Evolutionary conservation across 345 rosid genomes (phyloP), one percentile per base, ranked within the genome.

Genomic region (Lepidium aucheri): DNA sequence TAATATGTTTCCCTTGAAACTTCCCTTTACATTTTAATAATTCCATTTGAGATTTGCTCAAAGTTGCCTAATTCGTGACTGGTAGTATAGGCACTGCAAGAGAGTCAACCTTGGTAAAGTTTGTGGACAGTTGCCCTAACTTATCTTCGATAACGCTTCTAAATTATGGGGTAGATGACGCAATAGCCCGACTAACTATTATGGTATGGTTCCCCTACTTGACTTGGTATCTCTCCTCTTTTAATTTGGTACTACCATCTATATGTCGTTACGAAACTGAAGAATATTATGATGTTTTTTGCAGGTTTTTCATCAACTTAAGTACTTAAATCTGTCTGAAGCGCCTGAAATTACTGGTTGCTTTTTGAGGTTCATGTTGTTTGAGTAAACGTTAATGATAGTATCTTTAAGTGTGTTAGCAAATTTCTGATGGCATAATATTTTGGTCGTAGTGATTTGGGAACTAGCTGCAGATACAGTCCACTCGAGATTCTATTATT

Each of bases 291-390:
- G 33, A 49, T 18, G 50, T 40, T 54, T 45, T 36, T 36, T 76
- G 77, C 85, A 89, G 96, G 92, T 92, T 70, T 79, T 85, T 60
- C 82, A 74, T 20, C 85, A 77, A 61, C 85, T 91, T n/a, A 87
- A 81, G 58, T 81, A 85, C 82, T 78, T 85, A 38, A 87, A 88
- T 72, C 83, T 91, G 72, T 86, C 94, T 4, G 65, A 74, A 3
- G 79, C 90, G 3, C 77, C 76, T 70, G 80, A 77, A 12, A 80
- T 91, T 46, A 84, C 79, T 12, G 96, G 98, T 43, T 75, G 58
- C 68, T 91, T 91, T 83, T 80, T 89, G 77, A 84, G 96, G 98
- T 86, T 65, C 4, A 67, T 68, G 53, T 46, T 28, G 65, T 53
- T 59, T 36, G 49, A 39, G 36, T 38, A 49, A 32, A 46, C 41